Evolutionary conservation across 2,329 filamentous ascomycete genomes (phyloP), one percentile per base, ranked within the genome.

Genomic region (Aspergillus sp.): DNA sequence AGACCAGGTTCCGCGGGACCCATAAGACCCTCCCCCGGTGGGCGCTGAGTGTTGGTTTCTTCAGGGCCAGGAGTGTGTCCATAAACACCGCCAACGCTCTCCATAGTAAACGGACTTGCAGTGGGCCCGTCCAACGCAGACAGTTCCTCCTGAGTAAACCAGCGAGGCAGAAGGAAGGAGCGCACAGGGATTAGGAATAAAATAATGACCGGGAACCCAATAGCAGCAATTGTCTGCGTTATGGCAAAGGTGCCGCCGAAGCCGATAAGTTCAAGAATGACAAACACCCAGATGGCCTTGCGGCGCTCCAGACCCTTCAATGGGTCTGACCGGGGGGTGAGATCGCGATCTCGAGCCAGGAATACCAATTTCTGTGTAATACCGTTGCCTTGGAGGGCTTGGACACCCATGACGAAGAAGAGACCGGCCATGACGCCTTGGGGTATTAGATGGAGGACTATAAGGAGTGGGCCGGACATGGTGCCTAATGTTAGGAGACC

Each of bases 341-440:
- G 78, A 4, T 79, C 70, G 48, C 72, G 77, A 73, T 93, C 90
- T 61, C 85, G 83, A 1, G 80, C 74, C 1, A 93, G 80, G 71
- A 90, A 93, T 20, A 91, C 71, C 8, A 93, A 71, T 73, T 93
- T 93, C 59, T 81, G 76, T 0, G 89, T 93, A 68, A 93, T 90
- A 20, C 89, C 89, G 69, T 93, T 93, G 22, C 77, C 87, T 68
- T 87, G 83, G 32, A 93, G 83, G 3, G 89, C 89, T 75, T 93
- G 88, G 59, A 90, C 81, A 42, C 89, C 90, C 90, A 93, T 93
- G 70, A 91, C 84, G 75, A 93, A 93, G 80, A 93, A 93, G 24
- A 93, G 81, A 0, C 90, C 90, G 0, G 89, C 90, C 55, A 93
- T 82, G 1, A 93, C 89, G 58, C 87, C 89, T 68, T 92, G 89